Percentiles rank a stretch among this genome's conserved stretches.
These are phyloP conservation scores for Xenosphaeropsis pyriputrescens DNA, from an alignment of 2,329 filamentous ascomycete species.

Conservation along the genomic window DNA sequence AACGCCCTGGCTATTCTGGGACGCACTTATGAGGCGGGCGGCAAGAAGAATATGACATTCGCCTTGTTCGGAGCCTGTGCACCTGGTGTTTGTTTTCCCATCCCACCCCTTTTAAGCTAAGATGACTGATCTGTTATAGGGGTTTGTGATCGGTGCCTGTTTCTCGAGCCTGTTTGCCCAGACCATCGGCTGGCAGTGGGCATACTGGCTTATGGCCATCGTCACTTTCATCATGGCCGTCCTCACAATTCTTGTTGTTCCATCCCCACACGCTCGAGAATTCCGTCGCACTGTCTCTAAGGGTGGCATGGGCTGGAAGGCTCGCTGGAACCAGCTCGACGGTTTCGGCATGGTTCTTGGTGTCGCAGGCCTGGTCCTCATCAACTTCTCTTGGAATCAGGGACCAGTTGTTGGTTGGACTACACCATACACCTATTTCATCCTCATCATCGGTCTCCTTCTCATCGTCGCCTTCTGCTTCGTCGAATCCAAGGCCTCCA, in stretches of 20 bases:
- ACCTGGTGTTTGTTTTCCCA: slow-evolving; percentile 28
- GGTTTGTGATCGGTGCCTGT: slow-evolving; percentile 9
- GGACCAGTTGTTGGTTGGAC: slow-evolving; percentile 11
- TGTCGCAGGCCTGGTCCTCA: slow-evolving; percentile 32
- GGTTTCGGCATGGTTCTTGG: slow-evolving; percentile 28
- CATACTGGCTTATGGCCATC: slow-evolving; percentile 29
- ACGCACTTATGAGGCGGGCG: slow-evolving; percentile 29
- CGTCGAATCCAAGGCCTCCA: slow-evolving; percentile 13
- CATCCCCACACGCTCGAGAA: slow-evolving; percentile 18
- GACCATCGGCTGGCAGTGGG: slow-evolving; percentile 30
- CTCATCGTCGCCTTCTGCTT: slow-evolving; percentile 1
- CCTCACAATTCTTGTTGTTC: slow-evolving; percentile 22
- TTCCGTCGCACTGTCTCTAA: not conserved
- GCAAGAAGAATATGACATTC: slow-evolving; percentile 26
- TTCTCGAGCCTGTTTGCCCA: slow-evolving; percentile 22
- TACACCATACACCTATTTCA: slow-evolving; percentile 8
- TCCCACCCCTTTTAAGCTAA: slow-evolving; percentile 18
- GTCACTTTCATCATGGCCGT: slow-evolving; percentile 20
- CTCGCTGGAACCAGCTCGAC: slow-evolving; percentile 19
- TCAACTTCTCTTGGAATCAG: slow-evolving; percentile 39
- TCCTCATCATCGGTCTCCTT: slow-evolving; percentile 2
- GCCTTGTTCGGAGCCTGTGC: slow-evolving; percentile 30
- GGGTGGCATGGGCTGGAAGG: slow-evolving; percentile 10
- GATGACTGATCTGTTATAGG: no score
- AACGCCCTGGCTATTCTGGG: slow-evolving; percentile 35